Evolutionary conservation across 495 filamentous ascomycete genomes (phyloP), one percentile per base, ranked within the genome.

Genomic region (Hypoxylon rickii): DNA sequence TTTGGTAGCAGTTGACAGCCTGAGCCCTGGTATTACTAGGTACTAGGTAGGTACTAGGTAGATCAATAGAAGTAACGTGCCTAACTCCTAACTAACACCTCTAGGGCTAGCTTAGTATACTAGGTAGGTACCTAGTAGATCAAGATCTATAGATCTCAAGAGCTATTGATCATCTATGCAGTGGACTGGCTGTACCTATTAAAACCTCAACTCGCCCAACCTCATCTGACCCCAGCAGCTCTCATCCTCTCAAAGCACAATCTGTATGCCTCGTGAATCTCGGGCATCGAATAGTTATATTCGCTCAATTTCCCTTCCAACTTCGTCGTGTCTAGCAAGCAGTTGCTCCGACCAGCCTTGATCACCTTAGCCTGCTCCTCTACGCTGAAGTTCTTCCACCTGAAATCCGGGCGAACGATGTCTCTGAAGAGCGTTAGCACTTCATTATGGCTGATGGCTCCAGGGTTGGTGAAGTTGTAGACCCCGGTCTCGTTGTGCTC

Each of bases 401-500:
- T 79, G 54, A 85, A 83, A 32, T 67, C 65, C 5, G 84, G 84
- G 11, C 83, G 76, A 29, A 86, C 77, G 58, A 84, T 79, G 44
- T 85, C 76, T 49, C 79, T 79, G 73, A 85, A 86, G 18, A 87
- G 70, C 5, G 72, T 52, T 29, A 86, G 71, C 20, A 86, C 83
- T 69, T 86, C 84, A 67, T 87, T 87, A 68, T 87, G 84, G 22
- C 80, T 83, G 58, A 86, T 86, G 45, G 82, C 81, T 17, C 84
- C 84, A 8, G 84, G 84, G 69, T 87, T 87, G 38, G 84, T 87
- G 71, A 86, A 81, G 72, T 87, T 86, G 70, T 84, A 84, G 61
- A 86, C 72, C n/a, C 84, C 84, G 29, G 73, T 76, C 39, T 86
- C 84, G 17, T 71, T 73, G 65, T 84, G 75, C 65, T 85, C 81